Conservation (phyloP, 306 rosid species). For the Rosa multiflora region DNA sequence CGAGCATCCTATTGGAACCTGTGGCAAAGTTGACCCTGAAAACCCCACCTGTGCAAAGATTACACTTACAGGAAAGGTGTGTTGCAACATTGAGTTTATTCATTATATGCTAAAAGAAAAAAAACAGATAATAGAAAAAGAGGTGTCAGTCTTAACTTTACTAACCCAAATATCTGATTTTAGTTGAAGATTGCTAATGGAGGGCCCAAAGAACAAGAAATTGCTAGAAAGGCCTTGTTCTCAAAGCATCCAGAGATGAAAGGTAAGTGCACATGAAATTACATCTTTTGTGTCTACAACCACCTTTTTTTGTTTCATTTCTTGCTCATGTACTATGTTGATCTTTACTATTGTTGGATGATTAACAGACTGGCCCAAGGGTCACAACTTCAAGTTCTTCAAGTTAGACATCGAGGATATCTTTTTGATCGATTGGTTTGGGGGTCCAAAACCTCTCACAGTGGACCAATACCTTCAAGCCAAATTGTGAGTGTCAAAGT, state of each 20-base stretch:
- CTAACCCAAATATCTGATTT: constrained; percentile 12
- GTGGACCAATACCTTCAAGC: constrained; percentile 63
- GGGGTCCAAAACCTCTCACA: constrained; percentile 82
- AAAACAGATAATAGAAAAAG: neutral
- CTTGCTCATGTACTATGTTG: neutral
- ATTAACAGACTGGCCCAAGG: constrained; percentile 70
- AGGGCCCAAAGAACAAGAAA: constrained; percentile 52
- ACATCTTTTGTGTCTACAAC: constrained; percentile 11
- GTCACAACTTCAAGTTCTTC: constrained; percentile 68
- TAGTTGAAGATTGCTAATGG: constrained; percentile 67
- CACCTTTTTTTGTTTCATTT: constrained; percentile 3
- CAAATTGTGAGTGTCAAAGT: constrained; percentile 39
- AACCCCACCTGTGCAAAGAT: constrained; percentile 87
- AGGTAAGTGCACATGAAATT: constrained; percentile 36
- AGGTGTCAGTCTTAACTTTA: neutral
- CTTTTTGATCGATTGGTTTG: constrained; percentile 82
- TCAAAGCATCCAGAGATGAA: constrained; percentile 90
- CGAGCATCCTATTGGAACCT: constrained; percentile 81
- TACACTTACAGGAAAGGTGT: constrained; percentile 81
- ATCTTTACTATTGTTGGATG: constrained; percentile 18
- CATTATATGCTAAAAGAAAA: neutral
- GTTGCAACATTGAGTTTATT: constrained; percentile 17
- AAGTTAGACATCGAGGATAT: constrained; percentile 69
- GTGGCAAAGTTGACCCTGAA: constrained; percentile 80
- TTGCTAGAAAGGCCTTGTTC: constrained; percentile 75